Evolutionary conservation across 805 yeast species (phyloP), one percentile per base, ranked within the genome.

Genomic region (Suhomyces faveliae): DNA sequence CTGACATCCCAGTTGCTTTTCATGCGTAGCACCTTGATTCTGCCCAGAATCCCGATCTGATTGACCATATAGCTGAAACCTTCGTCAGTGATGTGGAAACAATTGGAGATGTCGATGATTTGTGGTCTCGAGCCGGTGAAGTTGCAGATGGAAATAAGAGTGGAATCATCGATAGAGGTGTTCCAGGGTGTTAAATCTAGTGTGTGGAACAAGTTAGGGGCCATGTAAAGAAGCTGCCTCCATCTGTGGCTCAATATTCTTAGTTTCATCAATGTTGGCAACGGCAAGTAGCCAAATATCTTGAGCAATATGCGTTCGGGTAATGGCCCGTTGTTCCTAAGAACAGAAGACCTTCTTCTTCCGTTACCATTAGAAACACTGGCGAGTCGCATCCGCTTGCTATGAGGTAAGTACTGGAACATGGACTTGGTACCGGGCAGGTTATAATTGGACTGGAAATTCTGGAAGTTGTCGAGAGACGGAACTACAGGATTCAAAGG

Each of bases 61-160:
- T 81, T 84, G 17, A 86, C 81, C 72, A 87, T 70, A 57, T 81
- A 82, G 40, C 83, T 77, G 62, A 87, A 87, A 0, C 91, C 89
- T 51, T 77, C 84, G 61, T 86, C 91, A 0, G 91, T 84, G 6
- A 87, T 72, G 61, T 87, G 91, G 68, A 82, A 86, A 60, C 94
- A 87, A 60, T 83, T 83, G 19, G 89, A 81, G 13, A 87, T 74
- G 56, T 85, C 78, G 40, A 87, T 80, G 12, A 61, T 49, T 50
- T 70, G 68, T 0, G 90, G 91, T 46, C 90, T 69, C 3, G 86
- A 72, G 1, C 89, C 89, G 12, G 82, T 90, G 63, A 87, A 83
- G 54, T 83, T 80, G 0, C 86, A 80, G 47, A 87, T 83, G 39
- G 77, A 70, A 10, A 75, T 72, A 45, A 86, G 66, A 0, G 81